A percentile compares a stretch with the other conserved stretches of the same genome.
Conservation (phyloP, 2,329 filamentous ascomycete genomes). For the Diaporthe humulicola region DNA sequence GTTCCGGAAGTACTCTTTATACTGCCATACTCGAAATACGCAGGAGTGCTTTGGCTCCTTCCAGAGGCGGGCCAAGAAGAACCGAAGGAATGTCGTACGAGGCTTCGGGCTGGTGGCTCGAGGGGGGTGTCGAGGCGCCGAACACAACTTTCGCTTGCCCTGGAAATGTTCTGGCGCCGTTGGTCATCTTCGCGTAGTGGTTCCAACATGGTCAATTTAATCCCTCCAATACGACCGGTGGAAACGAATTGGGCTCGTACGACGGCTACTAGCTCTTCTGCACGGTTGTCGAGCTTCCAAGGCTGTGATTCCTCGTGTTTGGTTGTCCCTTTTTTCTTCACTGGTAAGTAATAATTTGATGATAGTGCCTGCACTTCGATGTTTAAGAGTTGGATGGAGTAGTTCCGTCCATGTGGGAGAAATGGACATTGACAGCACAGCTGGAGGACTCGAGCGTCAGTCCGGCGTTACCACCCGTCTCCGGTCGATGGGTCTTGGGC, state of each 20-base stretch:
- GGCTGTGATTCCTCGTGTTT: neutral
- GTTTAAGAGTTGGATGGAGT: neutral
- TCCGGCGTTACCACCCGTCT: neutral
- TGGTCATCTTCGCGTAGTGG: neutral
- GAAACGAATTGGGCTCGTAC: neutral
- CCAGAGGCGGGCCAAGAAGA: neutral
- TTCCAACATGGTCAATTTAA: neutral
- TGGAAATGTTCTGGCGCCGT: neutral
- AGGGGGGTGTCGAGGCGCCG: neutral
- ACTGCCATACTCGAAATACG: neutral
- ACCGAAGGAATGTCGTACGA: neutral
- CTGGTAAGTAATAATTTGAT: neutral
- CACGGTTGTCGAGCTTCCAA: neutral
- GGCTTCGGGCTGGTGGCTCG: neutral
- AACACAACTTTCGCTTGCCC: neutral
- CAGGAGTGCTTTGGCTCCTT: neutral
- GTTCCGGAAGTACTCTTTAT: neutral
- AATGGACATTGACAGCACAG: neutral
- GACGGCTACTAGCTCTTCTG: neutral
- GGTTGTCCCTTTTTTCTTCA: neutral
- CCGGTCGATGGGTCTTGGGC: neutral
- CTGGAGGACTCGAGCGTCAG: neutral
- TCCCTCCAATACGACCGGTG: neutral
- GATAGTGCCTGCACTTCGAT: neutral
- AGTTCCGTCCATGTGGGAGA: neutral